Conservation (phyloP, 139 green algal species). For the Volvox reticuliferus region DNA sequence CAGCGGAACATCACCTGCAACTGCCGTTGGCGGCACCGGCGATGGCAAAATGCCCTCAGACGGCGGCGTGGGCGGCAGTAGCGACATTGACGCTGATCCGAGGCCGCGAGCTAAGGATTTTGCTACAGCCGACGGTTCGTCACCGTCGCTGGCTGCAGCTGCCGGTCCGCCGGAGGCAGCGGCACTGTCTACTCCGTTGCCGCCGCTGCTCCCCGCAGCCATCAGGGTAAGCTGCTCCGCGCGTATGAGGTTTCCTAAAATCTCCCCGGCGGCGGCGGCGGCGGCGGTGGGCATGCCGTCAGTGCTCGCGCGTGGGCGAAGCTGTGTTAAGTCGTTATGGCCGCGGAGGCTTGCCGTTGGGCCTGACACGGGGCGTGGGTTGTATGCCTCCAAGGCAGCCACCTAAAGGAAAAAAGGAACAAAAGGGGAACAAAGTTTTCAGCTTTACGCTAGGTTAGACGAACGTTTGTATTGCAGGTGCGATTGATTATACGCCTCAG, state of each 20-base stretch:
- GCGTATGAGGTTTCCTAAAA: constrained; percentile 39
- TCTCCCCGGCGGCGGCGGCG: not conserved
- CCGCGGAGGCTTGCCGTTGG: not conserved
- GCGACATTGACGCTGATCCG: constrained; percentile 4
- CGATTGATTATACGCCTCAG: no score
- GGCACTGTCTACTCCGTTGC: not conserved
- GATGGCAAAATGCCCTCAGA: not conserved
- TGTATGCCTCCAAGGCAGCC: constrained; percentile 26
- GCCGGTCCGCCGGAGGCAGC: not conserved
- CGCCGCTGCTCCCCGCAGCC: not conserved
- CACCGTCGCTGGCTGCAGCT: not conserved
- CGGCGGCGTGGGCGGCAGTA: not conserved
- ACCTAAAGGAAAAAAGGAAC: not conserved
- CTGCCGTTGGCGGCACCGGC: not conserved
- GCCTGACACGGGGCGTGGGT: not conserved
- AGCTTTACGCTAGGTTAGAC: no score
- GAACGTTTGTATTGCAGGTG: no score
- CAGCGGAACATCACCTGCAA: not conserved
- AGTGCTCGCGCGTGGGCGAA: not conserved
- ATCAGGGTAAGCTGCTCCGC: not conserved
- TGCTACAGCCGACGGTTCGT: not conserved
- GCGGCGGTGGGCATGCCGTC: not conserved
- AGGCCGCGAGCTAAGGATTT: not conserved
- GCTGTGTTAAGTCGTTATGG: not conserved
- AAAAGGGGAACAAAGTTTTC: not conserved